Base-by-base conservation (phyloP, 139 green algal species). In the Chlorella sp. region DNA sequence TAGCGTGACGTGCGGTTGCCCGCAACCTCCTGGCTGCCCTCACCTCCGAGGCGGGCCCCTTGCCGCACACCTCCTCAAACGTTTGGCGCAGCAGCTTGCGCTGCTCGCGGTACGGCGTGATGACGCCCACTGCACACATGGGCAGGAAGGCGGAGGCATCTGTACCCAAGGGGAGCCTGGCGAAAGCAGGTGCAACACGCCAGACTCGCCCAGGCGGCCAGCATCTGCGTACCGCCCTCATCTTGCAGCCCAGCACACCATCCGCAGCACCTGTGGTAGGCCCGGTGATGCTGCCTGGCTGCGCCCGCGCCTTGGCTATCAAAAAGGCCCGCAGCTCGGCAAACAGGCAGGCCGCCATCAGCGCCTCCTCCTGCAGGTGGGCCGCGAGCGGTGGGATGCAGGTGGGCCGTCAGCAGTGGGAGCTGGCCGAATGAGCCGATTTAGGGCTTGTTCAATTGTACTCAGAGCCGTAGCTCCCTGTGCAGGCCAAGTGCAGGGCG, bases 51-150 rank as follows among this genome's bases (percentile, higher is more conserved):
- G 81, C 76, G 5, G 87, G 73, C 3, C 86, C 79, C 6, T 80
- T 83, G 32, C 91, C 93, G 40, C 92, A 87, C 48, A 92, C 76
- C 51, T 85, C 56, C 26, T 82, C 54, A 56, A 98, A 97, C 13
- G 85, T 85, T 32, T 92, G 65, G 3, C 87, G 84, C 28, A 99
- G 73, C 26, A 93, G 86, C 26, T 87, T 81, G 22, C 90, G 84
- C 90, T 99, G 96, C 30, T 92, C 84, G 32, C 90, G 82, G 89
- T 99, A 99, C 9, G 95, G 95, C 7, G 95, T 98, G 88, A 98
- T 94, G 0, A 99, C 88, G 38, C 92, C 95, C 32, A 98, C 91
- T 32, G 77, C 77, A 43, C 14, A 34, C 17, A 0, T 24, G 30
- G 46, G 28, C 2, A n/a, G 46, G n/a, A 1, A 16, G 46, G 46